These are phyloP conservation scores for Lachnellula suecica DNA, from an alignment of 2,329 filamentous ascomycete species.

Conservation along the genomic window DNA sequence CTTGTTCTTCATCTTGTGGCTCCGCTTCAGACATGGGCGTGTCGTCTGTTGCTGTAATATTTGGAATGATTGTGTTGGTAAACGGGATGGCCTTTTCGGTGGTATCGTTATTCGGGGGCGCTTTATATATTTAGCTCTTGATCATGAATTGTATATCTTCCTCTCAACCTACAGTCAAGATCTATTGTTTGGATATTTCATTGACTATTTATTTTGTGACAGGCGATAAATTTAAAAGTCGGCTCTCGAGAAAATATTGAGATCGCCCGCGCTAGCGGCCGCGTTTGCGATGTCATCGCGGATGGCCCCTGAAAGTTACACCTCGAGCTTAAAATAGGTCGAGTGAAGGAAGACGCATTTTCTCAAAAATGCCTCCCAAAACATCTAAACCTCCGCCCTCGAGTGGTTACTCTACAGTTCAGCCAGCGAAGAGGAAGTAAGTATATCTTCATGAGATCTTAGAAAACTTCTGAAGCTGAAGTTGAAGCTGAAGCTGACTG, in stretches of 20 bases:
- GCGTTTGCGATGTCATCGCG: conserved; percentile 14
- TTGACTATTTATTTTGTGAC: no score
- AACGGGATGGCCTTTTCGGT: not conserved
- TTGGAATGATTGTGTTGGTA: no score
- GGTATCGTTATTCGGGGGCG: no score
- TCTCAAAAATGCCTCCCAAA: conserved; percentile 40
- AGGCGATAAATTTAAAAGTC: no score
- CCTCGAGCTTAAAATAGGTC: no score
- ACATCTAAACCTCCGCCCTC: conserved; percentile 8
- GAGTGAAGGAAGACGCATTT: no score
- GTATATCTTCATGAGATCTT: not conserved
- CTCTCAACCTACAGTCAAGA: no score
- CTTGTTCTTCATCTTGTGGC: conserved; percentile 1
- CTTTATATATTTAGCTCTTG: no score
- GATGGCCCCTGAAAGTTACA: not conserved
- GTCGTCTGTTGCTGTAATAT: not conserved
- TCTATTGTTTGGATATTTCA: not conserved
- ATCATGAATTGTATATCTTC: no score
- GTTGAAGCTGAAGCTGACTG: conserved; percentile 7
- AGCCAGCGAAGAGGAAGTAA: conserved; percentile 25
- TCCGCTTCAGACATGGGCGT: not conserved
- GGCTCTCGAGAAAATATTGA: conserved; percentile 7
- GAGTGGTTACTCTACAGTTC: conserved; percentile 9
- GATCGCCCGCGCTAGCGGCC: conserved; percentile 4
- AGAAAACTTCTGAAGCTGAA: no score